Conservation (phyloP, 352 stramenopile species). For the Plasmopara muralis region DNA sequence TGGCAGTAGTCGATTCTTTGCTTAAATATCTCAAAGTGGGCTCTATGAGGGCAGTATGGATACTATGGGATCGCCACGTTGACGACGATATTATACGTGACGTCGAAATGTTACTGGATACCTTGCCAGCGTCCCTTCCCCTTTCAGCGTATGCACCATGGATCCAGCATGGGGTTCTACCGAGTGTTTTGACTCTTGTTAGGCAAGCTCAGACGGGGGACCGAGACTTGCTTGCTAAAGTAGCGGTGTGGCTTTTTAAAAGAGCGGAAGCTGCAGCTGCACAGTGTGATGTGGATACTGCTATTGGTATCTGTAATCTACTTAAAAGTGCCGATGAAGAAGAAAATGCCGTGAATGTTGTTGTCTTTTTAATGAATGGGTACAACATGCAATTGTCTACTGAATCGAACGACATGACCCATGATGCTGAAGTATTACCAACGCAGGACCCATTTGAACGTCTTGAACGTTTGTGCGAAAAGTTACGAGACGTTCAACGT, state of each 20-base stretch:
- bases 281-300: slow-evolving; percentile 24
- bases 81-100: slow-evolving; percentile 24
- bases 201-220: slow-evolving; percentile 9
- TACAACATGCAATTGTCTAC: slow-evolving; percentile 18
- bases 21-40: slow-evolving; percentile 40
- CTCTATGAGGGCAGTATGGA: slow-evolving; percentile 40
- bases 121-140: slow-evolving; percentile 34
- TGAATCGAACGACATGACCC: not conserved
- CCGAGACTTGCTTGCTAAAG: slow-evolving; percentile 14
- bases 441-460: slow-evolving; percentile 11
- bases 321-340: slow-evolving; percentile 7
- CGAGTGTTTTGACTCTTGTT: slow-evolving; percentile 27
- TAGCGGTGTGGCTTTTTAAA: slow-evolving; percentile 29
- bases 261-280: slow-evolving; percentile 23
- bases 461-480: slow-evolving; percentile 29
- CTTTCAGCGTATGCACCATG: slow-evolving; percentile 44
- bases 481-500: slow-evolving; percentile 50
- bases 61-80: slow-evolving; percentile 53
- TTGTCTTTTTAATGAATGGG: slow-evolving; percentile 16
- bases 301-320: slow-evolving; percentile 29
- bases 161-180: slow-evolving; percentile 48
- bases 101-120: slow-evolving; percentile 32
- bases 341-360: not conserved
- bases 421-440: not conserved
- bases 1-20: slow-evolving; percentile 32